Conservation (phyloP, 768 basidiomycete species). For the Leccinum uliginosum region DNA sequence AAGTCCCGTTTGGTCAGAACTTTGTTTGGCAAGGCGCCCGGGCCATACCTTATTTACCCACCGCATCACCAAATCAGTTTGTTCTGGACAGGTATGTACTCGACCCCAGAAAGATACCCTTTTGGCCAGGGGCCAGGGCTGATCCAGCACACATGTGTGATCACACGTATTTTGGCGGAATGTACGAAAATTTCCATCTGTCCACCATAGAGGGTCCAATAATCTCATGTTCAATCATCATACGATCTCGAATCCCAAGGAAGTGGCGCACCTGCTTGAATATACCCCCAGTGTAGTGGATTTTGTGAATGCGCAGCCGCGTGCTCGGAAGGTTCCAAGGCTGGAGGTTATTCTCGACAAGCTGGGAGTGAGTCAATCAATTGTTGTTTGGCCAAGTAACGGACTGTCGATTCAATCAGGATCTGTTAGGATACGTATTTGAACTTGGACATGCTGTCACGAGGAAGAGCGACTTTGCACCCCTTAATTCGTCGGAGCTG, state of each 20-base stretch:
- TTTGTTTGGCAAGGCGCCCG: no score
- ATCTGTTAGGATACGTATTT: no score
- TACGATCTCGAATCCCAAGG: background rate
- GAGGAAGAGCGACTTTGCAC: background rate
- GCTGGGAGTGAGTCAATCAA: background rate
- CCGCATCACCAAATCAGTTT: background rate
- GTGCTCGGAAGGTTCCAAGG: background rate
- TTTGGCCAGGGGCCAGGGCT: background rate
- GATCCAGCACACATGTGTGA: background rate
- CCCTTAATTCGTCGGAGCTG: background rate
- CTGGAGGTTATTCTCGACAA: background rate
- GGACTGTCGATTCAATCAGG: background rate
- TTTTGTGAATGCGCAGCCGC: background rate
- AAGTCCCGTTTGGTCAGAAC: background rate
- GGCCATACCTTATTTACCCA: background rate
- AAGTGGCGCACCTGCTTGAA: background rate
- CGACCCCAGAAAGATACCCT: background rate
- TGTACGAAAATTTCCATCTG: background rate
- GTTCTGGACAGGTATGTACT: background rate
- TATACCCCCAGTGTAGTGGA: background rate
- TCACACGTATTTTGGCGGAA: background rate
- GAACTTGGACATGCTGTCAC: background rate
- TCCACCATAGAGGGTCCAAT: background rate
- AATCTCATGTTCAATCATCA: background rate
- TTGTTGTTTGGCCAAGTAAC: background rate